A percentile compares a stretch with the other conserved stretches of the same genome.
Evolutionary conservation across 1,284 basidiomycete species (phyloP).

Genomic region (Takashimella koratensis): DNA sequence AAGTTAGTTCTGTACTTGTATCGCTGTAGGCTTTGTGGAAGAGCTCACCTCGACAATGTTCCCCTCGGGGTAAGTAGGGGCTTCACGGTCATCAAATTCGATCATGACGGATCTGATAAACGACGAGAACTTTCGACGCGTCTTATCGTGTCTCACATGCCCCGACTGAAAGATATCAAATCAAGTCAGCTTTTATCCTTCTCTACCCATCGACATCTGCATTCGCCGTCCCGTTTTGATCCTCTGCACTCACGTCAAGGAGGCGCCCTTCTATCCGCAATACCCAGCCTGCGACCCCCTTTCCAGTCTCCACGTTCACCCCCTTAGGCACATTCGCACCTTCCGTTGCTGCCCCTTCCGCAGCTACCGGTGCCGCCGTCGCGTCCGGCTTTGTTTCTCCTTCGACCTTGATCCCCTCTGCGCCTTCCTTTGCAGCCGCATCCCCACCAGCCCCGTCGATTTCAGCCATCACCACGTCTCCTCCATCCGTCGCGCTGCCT

Average conservation of each 20-base stretch:
- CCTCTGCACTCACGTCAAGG: slow-evolving; percentile 54
- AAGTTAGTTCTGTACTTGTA: too few relatives aligned
- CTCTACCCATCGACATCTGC: slow-evolving; percentile 48
- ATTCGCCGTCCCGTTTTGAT: too few relatives aligned
- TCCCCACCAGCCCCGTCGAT: neutral
- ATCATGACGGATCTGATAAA: slow-evolving; percentile 80
- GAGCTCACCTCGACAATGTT: slow-evolving; percentile 47
- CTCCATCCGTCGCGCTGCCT: slow-evolving; percentile 1
- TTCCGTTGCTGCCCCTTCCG: neutral
- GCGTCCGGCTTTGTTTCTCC: slow-evolving; percentile 1
- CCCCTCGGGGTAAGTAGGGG: slow-evolving; percentile 70
- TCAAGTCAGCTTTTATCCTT: too few relatives aligned
- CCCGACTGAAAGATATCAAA: slow-evolving; percentile 42
- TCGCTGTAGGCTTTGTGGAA: too few relatives aligned
- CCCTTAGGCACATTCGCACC: neutral
- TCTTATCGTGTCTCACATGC: slow-evolving; percentile 67
- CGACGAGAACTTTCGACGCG: slow-evolving; percentile 75
- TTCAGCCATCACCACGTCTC: slow-evolving; percentile 25
- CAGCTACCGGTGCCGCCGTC: neutral
- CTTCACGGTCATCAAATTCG: slow-evolving; percentile 76
- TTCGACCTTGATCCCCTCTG: slow-evolving; percentile 3
- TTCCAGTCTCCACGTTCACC: slow-evolving; percentile 58
- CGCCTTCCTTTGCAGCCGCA: slow-evolving; percentile 3
- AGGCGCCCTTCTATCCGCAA: slow-evolving; percentile 84
- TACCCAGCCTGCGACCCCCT: slow-evolving; percentile 85